Evolutionary conservation across 352 stramenopile species (phyloP).

Genomic region (Thalassiosira hispida): DNA sequence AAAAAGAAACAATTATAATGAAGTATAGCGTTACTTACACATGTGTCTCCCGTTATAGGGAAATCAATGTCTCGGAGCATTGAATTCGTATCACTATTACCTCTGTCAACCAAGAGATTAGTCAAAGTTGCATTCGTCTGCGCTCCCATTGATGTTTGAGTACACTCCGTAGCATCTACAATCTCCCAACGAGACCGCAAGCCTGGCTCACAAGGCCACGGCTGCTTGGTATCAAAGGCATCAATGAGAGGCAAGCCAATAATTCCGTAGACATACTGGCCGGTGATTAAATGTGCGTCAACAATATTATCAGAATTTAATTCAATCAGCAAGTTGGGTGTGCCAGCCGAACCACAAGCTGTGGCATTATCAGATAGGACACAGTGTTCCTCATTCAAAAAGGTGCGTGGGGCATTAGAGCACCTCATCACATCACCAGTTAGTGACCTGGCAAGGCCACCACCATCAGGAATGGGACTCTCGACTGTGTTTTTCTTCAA

Average conservation of each 20-base stretch:
- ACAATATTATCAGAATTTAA: conserved; percentile 56
- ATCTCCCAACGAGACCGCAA: conserved; percentile 63
- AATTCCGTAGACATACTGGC: conserved; percentile 63
- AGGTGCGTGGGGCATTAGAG: conserved; percentile 60
- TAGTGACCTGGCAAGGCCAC: conserved; percentile 37
- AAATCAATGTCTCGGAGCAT: conserved; percentile 60
- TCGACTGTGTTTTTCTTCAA: conserved; percentile 59
- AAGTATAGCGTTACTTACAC: too few species aligned
- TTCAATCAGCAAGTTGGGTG: conserved; percentile 48
- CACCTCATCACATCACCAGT: conserved; percentile 55
- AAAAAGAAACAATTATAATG: too few species aligned
- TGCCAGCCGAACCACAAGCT: conserved; percentile 46
- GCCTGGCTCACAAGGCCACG: conserved; percentile 48
- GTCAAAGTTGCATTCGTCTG: conserved; percentile 52
- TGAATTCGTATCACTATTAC: conserved; percentile 52
- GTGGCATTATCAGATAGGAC: conserved; percentile 42
- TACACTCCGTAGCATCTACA: conserved; percentile 42
- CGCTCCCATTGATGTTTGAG: conserved; percentile 26
- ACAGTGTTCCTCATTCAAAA: conserved; percentile 64
- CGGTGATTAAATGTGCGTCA: conserved; percentile 49
- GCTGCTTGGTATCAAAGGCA: conserved; percentile 22
- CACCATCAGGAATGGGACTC: conserved; percentile 57
- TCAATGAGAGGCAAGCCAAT: conserved; percentile 56
- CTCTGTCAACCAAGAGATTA: conserved; percentile 28
- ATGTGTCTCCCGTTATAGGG: conserved; percentile 40